Conservation (phyloP, 148 eudicot genomes). For the Rhododendron williamsianum region DNA sequence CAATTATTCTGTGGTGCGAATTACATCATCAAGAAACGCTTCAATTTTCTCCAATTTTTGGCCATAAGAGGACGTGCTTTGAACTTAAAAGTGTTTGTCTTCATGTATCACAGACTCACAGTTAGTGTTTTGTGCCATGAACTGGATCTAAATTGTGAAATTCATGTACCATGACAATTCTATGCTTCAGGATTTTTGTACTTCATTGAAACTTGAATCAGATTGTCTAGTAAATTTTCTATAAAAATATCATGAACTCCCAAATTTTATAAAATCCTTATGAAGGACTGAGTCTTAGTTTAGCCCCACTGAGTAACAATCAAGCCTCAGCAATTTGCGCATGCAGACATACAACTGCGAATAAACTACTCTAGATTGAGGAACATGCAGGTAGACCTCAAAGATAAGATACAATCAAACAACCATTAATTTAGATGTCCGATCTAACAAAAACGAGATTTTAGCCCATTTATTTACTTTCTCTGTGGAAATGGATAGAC, state of each 20-base stretch:
- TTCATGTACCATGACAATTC: neutral
- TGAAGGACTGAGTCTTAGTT: neutral
- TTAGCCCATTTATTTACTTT: neutral
- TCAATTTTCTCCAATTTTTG: neutral
- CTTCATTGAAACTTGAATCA: neutral
- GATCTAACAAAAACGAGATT: neutral
- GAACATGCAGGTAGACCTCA: neutral
- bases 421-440: neutral
- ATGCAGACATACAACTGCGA: neutral
- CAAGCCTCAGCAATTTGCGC: neutral
- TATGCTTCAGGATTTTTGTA: neutral
- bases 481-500: neutral
- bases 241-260: neutral
- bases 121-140: neutral
- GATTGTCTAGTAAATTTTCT: neutral
- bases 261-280: neutral
- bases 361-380: neutral
- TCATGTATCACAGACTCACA: neutral
- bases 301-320: neutral
- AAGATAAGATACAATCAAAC: too few relatives aligned
- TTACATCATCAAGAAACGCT: neutral
- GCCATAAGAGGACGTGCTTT: neutral
- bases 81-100: neutral
- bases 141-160: neutral
- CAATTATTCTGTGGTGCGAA: too few relatives aligned